Percentiles rank a stretch among this genome's conserved stretches.
Evolutionary conservation across 2,329 filamentous ascomycete genomes (phyloP).

Genomic region (Hypoxylon sp.): DNA sequence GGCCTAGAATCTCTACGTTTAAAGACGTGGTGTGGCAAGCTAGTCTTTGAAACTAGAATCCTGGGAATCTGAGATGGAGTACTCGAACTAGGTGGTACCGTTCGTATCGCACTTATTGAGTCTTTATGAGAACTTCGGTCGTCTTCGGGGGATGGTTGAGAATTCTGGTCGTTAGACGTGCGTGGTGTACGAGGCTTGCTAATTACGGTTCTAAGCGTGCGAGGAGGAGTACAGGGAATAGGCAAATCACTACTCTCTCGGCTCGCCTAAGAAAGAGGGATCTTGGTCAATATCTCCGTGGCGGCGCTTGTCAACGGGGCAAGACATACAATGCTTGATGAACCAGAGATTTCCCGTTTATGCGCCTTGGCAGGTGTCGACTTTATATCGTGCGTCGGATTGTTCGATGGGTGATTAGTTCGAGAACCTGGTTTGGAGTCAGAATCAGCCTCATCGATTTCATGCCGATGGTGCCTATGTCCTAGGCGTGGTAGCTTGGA

Average conservation of each 20-base stretch:
- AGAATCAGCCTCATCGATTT: conserved; percentile 38
- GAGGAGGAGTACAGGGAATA: conserved; percentile 30
- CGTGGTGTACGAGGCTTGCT: conserved; percentile 28
- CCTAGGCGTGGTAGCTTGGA: conserved; percentile 45
- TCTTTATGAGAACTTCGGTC: conserved; percentile 29
- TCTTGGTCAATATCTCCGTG: conserved; percentile 15
- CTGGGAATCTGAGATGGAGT: conserved; percentile 40
- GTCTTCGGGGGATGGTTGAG: conserved; percentile 14
- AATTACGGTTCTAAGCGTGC: conserved; percentile 11
- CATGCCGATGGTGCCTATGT: conserved; percentile 28
- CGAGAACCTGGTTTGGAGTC: conserved; percentile 38
- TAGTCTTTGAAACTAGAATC: conserved; percentile 13
- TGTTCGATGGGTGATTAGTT: conserved; percentile 38
- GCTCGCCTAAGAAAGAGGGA: conserved; percentile 39
- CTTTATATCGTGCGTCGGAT: conserved; percentile 26
- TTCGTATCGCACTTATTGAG: conserved; percentile 31
- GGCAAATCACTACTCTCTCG: conserved; percentile 45
- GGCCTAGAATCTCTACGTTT: conserved; percentile 24
- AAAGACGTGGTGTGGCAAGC: conserved; percentile 26
- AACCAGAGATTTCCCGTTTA: conserved; percentile 25
- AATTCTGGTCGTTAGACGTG: conserved; percentile 26
- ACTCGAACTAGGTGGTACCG: conserved; percentile 20
- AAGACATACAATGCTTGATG: conserved; percentile 43
- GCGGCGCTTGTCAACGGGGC: neutral
- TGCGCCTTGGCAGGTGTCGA: conserved; percentile 20